Base-by-base conservation (phyloP, 2,329 filamentous ascomycete species). In the Cladosporium oxysporum region DNA sequence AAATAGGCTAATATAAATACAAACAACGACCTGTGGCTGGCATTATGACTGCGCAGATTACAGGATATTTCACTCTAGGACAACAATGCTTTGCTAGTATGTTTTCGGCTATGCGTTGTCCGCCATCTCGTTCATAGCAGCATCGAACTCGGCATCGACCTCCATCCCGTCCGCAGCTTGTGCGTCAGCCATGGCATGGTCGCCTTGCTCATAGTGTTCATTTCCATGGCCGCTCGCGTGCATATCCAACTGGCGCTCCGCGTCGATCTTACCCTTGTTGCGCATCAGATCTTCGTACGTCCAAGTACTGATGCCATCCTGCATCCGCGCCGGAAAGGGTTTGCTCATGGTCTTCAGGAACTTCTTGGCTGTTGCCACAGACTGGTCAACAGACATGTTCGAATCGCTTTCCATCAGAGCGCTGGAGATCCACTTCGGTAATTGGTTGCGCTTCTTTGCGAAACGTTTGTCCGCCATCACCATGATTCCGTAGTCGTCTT, bases 401-500 rank as follows among this genome's bases (percentile, higher is more conserved):
- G 90, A 89, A 71, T 97, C 93, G 26, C 90, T 89, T 59, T 97
- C 93, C 35, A 91, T 83, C 67, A 99, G 84, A 3, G 91, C 93
- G 75, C 96, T 91, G 69, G 90, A 91, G 75, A 99, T 99, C 95
- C 95, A 99, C 76, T 97, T 97, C 12, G 95, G 95, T 31, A 99
- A 83, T 79, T 99, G 96, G 3, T 79, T 84, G 44, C 93, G 85
- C 80, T 98, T 98, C 81, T 95, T 96, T 76, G 92, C 90, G 78
- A 97, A 99, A 21, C 95, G 88, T 50, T 92, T 89, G 77, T 99
- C 95, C 2, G 96, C 95, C 31, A 99, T 84, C 5, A 99, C 94
- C 95, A 99, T 99, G 82, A 99, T 92, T n/a, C 95, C 95, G 78
- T 99, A 99, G 79, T 99, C 95, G 76, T 99, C 96, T 78, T 99